Conservation (phyloP, 768 basidiomycete genomes). For the Tricholoma hemisulphureum region DNA sequence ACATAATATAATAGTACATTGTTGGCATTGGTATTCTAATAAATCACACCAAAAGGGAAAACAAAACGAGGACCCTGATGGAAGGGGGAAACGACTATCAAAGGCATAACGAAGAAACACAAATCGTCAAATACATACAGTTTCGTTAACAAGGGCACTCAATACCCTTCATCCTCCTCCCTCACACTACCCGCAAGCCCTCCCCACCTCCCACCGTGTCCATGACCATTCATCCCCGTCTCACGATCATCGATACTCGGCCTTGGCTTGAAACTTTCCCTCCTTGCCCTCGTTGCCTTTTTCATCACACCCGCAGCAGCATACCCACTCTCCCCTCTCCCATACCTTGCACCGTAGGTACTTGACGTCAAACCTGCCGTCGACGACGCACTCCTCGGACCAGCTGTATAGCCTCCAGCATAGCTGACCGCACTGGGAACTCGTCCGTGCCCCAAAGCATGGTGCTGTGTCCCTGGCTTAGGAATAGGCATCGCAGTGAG, state of each 20-base stretch:
- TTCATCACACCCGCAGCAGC: conserved; percentile 33
- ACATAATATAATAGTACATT: not conserved
- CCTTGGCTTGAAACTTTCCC: conserved; percentile 84
- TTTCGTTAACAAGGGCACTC: not conserved
- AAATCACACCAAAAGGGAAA: conserved; percentile 4
- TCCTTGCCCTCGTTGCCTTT: conserved; percentile 52
- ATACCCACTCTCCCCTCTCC: conserved; percentile 11
- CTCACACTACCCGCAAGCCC: conserved; percentile 38
- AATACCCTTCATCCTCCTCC: conserved; percentile 51
- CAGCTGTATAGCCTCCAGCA: conserved; percentile 15
- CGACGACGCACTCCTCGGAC: conserved; percentile 18
- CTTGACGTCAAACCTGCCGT: conserved; percentile 18
- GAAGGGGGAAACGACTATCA: not conserved
- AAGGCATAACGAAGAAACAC: not conserved
- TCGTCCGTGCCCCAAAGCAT: conserved; percentile 55
- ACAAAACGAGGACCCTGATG: not conserved
- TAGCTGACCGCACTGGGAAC: conserved; percentile 36
- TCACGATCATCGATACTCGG: conserved; percentile 61
- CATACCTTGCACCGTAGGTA: conserved; percentile 28
- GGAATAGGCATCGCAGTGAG: conserved; percentile 47
- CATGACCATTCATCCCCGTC: conserved; percentile 23
- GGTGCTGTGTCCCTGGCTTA: conserved; percentile 50
- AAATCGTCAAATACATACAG: not conserved
- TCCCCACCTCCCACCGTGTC: conserved; percentile 23
- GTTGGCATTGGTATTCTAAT: not conserved